Percentiles rank a stretch among this genome's conserved stretches.
Conservation (phyloP, 1,284 basidiomycete genomes). For the Mycena citricolor region DNA sequence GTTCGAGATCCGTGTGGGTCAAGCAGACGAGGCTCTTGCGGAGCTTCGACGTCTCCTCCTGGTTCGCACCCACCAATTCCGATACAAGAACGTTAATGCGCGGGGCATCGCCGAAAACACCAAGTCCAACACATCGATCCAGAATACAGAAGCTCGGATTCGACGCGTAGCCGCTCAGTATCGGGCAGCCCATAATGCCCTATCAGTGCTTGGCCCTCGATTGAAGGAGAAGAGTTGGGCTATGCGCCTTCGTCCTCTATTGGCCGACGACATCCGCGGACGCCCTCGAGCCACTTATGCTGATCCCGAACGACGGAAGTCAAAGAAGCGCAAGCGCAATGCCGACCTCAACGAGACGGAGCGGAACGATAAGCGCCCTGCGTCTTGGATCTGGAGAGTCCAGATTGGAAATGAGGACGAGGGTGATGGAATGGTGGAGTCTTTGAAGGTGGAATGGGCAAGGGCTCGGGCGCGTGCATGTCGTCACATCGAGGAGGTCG, state of each 20-base stretch:
- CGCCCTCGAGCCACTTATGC: background rate
- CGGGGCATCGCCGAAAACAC: constrained; percentile 4
- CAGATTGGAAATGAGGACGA: too few relatives aligned
- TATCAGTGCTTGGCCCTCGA: background rate
- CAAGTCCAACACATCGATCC: constrained; percentile 1
- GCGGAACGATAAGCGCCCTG: background rate
- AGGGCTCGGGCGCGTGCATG: too few relatives aligned
- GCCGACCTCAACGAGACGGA: background rate
- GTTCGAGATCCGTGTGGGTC: constrained; percentile 5
- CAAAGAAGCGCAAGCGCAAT: too few relatives aligned
- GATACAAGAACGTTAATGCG: constrained; percentile 9
- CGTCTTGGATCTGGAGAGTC: constrained; percentile 16
- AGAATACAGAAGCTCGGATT: background rate
- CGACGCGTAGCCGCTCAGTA: background rate
- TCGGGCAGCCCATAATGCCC: background rate
- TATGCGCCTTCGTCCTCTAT: background rate
- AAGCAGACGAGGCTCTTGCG: constrained; percentile 10
- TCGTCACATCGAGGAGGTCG: too few relatives aligned
- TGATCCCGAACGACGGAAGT: background rate
- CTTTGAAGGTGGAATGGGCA: too few relatives aligned
- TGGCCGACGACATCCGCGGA: constrained; percentile 2
- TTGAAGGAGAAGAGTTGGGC: constrained; percentile 1
- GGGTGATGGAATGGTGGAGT: too few relatives aligned
- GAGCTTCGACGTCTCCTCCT: constrained; percentile 7
- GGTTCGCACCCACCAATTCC: constrained; percentile 14